Base-by-base conservation (phyloP, 2,329 filamentous ascomycete genomes). In the Hypoxylon sp. region DNA sequence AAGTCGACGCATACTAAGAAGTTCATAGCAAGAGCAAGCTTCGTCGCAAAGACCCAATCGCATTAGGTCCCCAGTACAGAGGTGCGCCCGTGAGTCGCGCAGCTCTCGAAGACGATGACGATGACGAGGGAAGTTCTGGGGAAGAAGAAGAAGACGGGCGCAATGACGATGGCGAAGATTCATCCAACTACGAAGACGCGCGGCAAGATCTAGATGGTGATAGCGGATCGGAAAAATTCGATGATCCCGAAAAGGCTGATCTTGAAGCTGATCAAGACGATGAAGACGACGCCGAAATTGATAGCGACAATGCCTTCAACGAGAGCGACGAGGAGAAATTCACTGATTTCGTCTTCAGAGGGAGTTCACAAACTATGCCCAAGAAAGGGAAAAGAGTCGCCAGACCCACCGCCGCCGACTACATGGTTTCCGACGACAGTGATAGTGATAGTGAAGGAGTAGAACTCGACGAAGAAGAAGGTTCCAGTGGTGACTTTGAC, bases 301-400 rank as follows among this genome's bases (percentile, higher is more conserved):
- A 87, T 53, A 90, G 88, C 74, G 88, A 91, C 63, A 81, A 87
- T 37, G 95, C 94, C 0, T 90, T 98, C 76, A 92, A 90, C 2
- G 90, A 92, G 60, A 96, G 93, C 72, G 95, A 98, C 74, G 91
- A 93, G 72, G 94, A 97, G 78, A 87, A 87, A 56, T 94, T 97
- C 75, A 90, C 92, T 71, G 89, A 88, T 0, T 97, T 92, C 77
- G 88, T 82, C 0, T 90, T 91, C 70, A 81, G 86, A 33, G 88
- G 87, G 22, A 90, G 87, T 78, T 85, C 84, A 1, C 87, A 86
- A 68, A 83, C 85, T 3, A 81, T 79, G 58, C 77, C 76, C 14
- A 72, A 79, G 50, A 75, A 77, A 68, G 73, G 65, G 10, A 74
- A 73, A 50, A 70, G 67, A 35, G 80, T 78, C 14, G 83, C 79